Base-by-base conservation (phyloP, 768 basidiomycete genomes). In the Naganishia vaughanmartiniae region DNA sequence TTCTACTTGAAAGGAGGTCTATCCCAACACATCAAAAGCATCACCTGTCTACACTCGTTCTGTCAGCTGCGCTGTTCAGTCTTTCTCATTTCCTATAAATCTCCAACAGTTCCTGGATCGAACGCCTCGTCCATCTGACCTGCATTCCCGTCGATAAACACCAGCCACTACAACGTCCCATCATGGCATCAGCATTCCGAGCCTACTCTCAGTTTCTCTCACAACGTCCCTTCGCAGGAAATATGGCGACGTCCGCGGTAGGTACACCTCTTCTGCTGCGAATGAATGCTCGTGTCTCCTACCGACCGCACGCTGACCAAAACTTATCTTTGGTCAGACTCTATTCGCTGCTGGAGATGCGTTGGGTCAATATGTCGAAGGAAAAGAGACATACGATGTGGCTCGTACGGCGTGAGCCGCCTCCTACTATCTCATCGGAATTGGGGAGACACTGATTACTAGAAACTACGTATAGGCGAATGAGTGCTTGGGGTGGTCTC, bases 341-440 rank as follows among this genome's bases (percentile, higher is more conserved):
- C 69, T 80, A 21, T 80, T 81, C 69, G 79, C 78, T 26, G 77
- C 75, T n/a, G 77, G 77, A 65, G 77, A 79, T 74, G 69, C 82
- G 0, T 89, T 89, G 0, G 89, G 88, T 0, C 93, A 95, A 80
- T 85, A 83, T 0, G 85, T 94, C 24, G 93, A 94, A 77, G 84
- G 83, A 75, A 86, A 83, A 73, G 90, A 91, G 7, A 79, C 88
- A 2, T 92, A 95, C 76, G 92, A 96, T 76, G 70, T 77, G 42
- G 75, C 73, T 19, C 72, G 79, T 31, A 80, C 79, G 21, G 78
- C 71, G 83, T 83, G 54, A 67, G 69, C n/a, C 39, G 7, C 15
- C 39, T 42, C 26, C 45, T 54, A 21, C 24, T 6, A 1, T 4
- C 26, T 28, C 2, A n/a, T 21, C 14, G 17, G 15, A 46, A 46